These are phyloP conservation scores for Mucor mucedo DNA, from an alignment of 371 early-diverging fungal genomes.

Conservation along the genomic window DNA sequence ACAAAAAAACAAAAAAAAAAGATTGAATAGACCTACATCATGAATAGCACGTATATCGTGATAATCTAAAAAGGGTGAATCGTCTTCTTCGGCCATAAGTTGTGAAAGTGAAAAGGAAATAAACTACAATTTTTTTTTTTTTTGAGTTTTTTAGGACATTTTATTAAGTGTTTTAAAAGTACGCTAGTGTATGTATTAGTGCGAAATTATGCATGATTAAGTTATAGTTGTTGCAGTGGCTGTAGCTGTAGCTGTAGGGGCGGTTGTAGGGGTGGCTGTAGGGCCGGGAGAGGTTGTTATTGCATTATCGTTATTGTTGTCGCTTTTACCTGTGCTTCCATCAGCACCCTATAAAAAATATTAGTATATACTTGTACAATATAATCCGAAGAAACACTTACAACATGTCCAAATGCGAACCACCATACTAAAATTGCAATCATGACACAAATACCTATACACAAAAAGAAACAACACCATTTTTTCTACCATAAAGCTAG, in stretches of 20 bases:
- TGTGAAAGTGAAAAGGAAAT: too few relatives aligned
- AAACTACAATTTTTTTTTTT: too few relatives aligned
- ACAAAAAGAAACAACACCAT: slow-evolving; percentile 56
- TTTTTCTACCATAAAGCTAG: slow-evolving; percentile 38
- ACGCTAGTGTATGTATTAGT: too few relatives aligned
- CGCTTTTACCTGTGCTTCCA: background rate
- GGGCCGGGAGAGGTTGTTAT: background rate
- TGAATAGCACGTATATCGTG: slow-evolving; percentile 46
- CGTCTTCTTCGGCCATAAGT: slow-evolving; percentile 18
- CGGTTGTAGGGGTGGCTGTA: too few relatives aligned
- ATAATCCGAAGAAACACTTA: slow-evolving; percentile 4
- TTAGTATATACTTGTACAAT: background rate
- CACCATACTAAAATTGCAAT: slow-evolving; percentile 50
- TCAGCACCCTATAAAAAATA: slow-evolving; percentile 16
- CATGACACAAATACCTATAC: slow-evolving; percentile 47
- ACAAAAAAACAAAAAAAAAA: too few relatives aligned
- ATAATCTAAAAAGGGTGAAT: slow-evolving; percentile 52
- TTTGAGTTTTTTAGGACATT: too few relatives aligned
- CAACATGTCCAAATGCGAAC: slow-evolving; percentile 38
- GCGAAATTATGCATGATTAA: too few relatives aligned
- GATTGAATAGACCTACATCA: slow-evolving; percentile 31
- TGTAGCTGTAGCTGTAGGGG: too few relatives aligned
- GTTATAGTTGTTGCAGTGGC: too few relatives aligned
- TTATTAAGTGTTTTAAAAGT: too few relatives aligned
- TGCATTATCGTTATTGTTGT: background rate